phyloP scores from a whole-genome alignment of 768 basidiomycete species.

The Filobasidium floriforme region DNA sequence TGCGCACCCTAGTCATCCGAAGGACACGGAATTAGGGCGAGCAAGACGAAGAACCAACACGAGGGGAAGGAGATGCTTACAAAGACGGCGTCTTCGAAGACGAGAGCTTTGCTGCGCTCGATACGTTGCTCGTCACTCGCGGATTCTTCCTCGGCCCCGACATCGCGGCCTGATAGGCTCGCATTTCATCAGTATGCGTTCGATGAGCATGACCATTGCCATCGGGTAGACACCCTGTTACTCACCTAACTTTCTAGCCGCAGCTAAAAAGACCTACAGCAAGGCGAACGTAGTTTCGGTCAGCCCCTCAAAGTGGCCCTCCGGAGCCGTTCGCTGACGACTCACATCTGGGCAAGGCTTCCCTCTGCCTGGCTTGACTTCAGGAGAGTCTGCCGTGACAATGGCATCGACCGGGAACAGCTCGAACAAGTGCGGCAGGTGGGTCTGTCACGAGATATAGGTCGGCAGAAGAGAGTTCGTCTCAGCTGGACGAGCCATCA shows the following conservation, averaged over 20 bases:
- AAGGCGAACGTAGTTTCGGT: background rate
- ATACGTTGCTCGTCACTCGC: constrained; percentile 30
- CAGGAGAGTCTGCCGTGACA: constrained; percentile 39
- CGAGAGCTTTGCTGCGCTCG: constrained; percentile 34
- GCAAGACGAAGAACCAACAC: background rate
- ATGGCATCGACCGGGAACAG: constrained; percentile 37
- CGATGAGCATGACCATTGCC: background rate
- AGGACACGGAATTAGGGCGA: background rate
- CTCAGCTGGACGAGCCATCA: too few relatives aligned
- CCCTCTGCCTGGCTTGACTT: constrained; percentile 39
- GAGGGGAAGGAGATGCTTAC: constrained; percentile 17
- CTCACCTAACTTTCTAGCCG: constrained; percentile 39
- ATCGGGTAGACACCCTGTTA: background rate
- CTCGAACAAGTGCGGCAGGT: constrained; percentile 40
- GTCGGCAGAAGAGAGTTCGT: too few relatives aligned
- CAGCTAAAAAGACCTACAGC: constrained; percentile 38
- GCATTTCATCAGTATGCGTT: background rate
- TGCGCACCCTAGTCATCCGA: constrained; percentile 29
- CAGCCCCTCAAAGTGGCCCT: background rate
- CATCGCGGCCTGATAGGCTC: constrained; percentile 31
- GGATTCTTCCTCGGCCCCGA: constrained; percentile 33
- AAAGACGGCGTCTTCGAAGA: constrained; percentile 43
- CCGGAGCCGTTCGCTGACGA: background rate
- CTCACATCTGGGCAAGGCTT: constrained; percentile 39
- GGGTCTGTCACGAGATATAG: constrained; percentile 29